A percentile compares a stretch with the other conserved stretches of the same genome.
Evolutionary conservation across 345 rosid genomes (phyloP).

Genomic region (Linum lewisii): DNA sequence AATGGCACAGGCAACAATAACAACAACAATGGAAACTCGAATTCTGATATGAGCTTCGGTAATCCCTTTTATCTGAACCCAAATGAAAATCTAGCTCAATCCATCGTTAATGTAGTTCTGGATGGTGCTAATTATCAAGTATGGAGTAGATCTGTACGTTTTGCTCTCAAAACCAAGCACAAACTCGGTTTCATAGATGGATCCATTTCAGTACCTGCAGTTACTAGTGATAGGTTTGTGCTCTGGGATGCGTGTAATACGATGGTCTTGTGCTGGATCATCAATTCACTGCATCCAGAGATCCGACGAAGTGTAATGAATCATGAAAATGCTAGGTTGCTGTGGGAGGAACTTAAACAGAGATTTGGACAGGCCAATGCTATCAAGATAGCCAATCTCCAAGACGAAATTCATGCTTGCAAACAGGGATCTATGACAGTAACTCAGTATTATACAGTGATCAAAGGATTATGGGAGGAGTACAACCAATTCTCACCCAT

Average conservation of each 20-base stretch:
- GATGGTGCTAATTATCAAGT: too few relatives aligned
- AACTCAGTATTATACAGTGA: not conserved
- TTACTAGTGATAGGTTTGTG: too few relatives aligned
- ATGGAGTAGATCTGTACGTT: too few relatives aligned
- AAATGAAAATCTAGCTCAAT: too few relatives aligned
- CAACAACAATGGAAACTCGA: too few relatives aligned
- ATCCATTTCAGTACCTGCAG: too few relatives aligned
- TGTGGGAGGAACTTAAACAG: not conserved
- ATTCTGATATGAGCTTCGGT: too few relatives aligned
- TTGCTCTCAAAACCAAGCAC: too few relatives aligned
- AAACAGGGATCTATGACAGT: not conserved
- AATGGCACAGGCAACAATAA: too few relatives aligned
- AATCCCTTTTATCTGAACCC: too few relatives aligned
- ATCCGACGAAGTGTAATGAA: not conserved
- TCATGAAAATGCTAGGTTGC: not conserved
- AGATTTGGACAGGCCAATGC: not conserved
- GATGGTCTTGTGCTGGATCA: not conserved
- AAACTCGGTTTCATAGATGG: not conserved
- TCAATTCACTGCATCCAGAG: not conserved
- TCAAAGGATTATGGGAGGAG: not conserved
- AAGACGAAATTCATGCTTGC: not conserved
- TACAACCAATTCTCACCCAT: not conserved
- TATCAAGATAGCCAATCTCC: not conserved
- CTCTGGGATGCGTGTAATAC: not conserved
- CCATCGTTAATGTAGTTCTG: too few relatives aligned